Conservation (phyloP, 352 stramenopile genomes). For the Blastocystis sp. region DNA sequence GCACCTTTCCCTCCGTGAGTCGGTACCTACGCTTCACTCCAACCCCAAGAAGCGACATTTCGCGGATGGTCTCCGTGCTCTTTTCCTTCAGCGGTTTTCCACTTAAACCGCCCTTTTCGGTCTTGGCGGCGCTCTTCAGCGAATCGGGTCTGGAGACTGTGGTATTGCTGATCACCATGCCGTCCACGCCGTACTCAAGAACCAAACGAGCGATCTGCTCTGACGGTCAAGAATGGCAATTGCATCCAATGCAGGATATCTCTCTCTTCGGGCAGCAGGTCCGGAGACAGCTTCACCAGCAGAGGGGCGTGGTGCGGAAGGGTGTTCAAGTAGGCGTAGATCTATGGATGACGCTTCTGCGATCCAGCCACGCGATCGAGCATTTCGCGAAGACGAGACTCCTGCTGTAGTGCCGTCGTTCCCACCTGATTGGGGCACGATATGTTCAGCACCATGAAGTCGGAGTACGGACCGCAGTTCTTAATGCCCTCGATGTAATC, state of each 20-base stretch:
- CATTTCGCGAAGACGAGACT: slow-evolving; percentile 70
- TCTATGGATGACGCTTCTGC: neutral
- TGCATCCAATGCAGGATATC: slow-evolving; percentile 69
- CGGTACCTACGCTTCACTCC: slow-evolving; percentile 71
- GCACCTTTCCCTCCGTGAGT: slow-evolving; percentile 85
- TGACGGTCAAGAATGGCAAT: neutral
- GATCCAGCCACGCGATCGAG: slow-evolving; percentile 1
- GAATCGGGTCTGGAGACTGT: slow-evolving; percentile 83
- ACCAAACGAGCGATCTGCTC: slow-evolving; percentile 85
- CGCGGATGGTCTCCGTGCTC: slow-evolving; percentile 86
- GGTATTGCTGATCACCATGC: slow-evolving; percentile 94
- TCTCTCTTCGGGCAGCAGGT: slow-evolving; percentile 89
- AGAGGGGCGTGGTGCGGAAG: slow-evolving; percentile 78
- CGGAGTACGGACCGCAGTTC: slow-evolving; percentile 84
- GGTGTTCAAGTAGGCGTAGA: slow-evolving; percentile 4
- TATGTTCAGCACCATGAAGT: slow-evolving; percentile 97
- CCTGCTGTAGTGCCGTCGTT: slow-evolving; percentile 75
- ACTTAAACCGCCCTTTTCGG: slow-evolving; percentile 88
- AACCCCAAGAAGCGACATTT: slow-evolving; percentile 80
- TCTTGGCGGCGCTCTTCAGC: slow-evolving; percentile 78
- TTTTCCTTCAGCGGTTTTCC: slow-evolving; percentile 85
- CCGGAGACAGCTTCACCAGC: slow-evolving; percentile 93
- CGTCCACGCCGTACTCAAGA: slow-evolving; percentile 83
- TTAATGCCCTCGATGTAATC: slow-evolving; percentile 77
- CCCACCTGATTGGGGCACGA: slow-evolving; percentile 84